phyloP scores from a whole-genome alignment of 2,329 filamentous ascomycete genomes.

The Fusarium sp. region DNA sequence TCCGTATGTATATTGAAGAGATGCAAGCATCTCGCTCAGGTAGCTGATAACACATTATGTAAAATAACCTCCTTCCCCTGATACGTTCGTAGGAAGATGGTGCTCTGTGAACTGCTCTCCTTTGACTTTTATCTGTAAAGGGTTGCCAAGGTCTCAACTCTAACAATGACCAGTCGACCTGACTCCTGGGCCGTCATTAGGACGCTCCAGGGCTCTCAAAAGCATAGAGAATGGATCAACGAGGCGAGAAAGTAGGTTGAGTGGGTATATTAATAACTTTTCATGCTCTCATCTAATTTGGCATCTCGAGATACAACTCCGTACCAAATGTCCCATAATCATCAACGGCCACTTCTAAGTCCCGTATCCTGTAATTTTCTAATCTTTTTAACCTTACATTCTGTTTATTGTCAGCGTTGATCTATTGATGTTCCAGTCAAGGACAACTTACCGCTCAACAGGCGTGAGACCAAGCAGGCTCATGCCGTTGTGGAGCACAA shows the following conservation, averaged over 20 bases:
- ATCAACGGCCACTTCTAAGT: slow-evolving; percentile 8
- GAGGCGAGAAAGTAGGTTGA: slow-evolving; percentile 7
- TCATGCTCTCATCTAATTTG: slow-evolving; percentile 46
- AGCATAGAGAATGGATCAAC: no score
- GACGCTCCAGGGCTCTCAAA: no score
- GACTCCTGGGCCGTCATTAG: no score
- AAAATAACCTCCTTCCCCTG: not conserved
- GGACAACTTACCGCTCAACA: slow-evolving; percentile 68
- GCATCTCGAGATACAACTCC: slow-evolving; percentile 29
- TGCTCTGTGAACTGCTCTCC: no score
- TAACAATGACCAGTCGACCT: no score
- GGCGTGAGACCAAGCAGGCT: slow-evolving; percentile 83
- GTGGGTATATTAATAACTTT: slow-evolving; percentile 51
- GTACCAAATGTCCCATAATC: slow-evolving; percentile 17
- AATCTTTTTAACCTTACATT: slow-evolving; percentile 44
- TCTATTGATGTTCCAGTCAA: not conserved
- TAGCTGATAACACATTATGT: not conserved
- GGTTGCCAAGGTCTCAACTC: no score
- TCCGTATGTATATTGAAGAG: not conserved
- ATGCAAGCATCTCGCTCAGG: not conserved
- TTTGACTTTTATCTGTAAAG: no score
- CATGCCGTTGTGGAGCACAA: slow-evolving; percentile 89
- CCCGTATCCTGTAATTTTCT: slow-evolving; percentile 10
- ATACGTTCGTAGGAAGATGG: not conserved
- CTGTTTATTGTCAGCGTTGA: slow-evolving; percentile 34